These are phyloP conservation scores for Babesia divergens DNA, from an alignment of 169 alveolate species.

Conservation along the genomic window DNA sequence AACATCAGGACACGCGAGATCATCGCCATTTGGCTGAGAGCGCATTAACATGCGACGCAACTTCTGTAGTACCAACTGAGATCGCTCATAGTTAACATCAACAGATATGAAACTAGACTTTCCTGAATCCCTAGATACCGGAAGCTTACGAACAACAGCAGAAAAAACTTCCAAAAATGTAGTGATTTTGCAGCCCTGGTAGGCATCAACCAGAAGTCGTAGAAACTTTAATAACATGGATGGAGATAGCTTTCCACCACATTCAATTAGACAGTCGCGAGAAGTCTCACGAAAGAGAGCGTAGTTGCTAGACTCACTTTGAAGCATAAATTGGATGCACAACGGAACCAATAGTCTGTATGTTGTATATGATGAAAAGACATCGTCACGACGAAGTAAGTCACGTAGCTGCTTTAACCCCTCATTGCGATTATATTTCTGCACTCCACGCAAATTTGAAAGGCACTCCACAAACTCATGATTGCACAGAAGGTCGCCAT, in stretches of 20 bases:
- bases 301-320: constrained; percentile 11
- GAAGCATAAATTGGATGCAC: constrained; percentile 24
- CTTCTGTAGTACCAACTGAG: not conserved
- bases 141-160: not conserved
- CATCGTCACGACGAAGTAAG: constrained; percentile 1
- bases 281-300: constrained; percentile 19
- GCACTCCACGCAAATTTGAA: constrained; percentile 20
- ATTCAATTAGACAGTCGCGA: constrained; percentile 16
- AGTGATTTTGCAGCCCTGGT: not conserved
- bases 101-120: not conserved
- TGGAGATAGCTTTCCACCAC: not conserved
- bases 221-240: constrained; percentile 19
- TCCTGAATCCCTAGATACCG: not conserved
- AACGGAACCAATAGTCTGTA: constrained; percentile 33
- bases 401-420: constrained; percentile 36
- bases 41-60: constrained; percentile 5
- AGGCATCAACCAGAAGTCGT: constrained; percentile 12
- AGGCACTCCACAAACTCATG: constrained; percentile 24
- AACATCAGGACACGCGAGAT: constrained; percentile 28
- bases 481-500: constrained; percentile 40
- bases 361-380: constrained; percentile 11
- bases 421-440: constrained; percentile 28
- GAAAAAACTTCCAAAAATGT: constrained; percentile 27
- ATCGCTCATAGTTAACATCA: not conserved
- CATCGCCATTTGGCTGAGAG: constrained; percentile 21